These are phyloP conservation scores for Cystobasidium tubakii DNA, from an alignment of 768 basidiomycete species.

Conservation along the genomic window DNA sequence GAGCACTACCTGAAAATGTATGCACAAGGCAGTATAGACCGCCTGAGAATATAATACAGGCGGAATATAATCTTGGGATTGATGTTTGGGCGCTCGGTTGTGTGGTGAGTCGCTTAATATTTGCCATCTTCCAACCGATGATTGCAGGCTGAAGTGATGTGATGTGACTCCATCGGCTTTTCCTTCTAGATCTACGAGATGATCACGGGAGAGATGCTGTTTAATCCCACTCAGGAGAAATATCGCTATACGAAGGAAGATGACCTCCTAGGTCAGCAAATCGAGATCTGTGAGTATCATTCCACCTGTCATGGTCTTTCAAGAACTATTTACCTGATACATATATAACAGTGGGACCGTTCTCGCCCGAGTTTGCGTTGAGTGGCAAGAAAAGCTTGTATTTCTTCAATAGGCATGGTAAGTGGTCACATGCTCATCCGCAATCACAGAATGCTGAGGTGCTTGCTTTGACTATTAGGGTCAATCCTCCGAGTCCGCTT, in stretches of 20 bases:
- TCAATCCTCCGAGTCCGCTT: neutral
- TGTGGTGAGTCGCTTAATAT: conserved; percentile 3
- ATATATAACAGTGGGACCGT: neutral
- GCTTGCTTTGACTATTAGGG: conserved; percentile 9
- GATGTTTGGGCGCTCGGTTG: conserved; percentile 29
- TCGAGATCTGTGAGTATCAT: conserved; percentile 60
- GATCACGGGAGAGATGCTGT: conserved; percentile 88
- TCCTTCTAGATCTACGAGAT: conserved; percentile 48
- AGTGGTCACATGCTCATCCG: neutral
- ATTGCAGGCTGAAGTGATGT: too few species aligned
- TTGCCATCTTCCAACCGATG: too few species aligned
- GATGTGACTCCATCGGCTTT: too few species aligned
- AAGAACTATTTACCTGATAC: neutral
- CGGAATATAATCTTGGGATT: conserved; percentile 21
- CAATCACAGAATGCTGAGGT: too few species aligned
- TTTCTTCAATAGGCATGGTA: conserved; percentile 13
- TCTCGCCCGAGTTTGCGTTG: neutral
- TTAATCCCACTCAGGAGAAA: conserved; percentile 90
- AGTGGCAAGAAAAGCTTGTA: conserved; percentile 15
- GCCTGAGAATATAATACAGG: conserved; percentile 29
- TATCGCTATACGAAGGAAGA: conserved; percentile 85
- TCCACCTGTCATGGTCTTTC: too few species aligned
- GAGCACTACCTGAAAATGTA: conserved; percentile 21
- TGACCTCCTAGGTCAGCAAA: conserved; percentile 91
- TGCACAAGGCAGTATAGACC: conserved; percentile 28